Conservation (phyloP, 805 yeast species). For the Cyberlindnera subsufficiens region DNA sequence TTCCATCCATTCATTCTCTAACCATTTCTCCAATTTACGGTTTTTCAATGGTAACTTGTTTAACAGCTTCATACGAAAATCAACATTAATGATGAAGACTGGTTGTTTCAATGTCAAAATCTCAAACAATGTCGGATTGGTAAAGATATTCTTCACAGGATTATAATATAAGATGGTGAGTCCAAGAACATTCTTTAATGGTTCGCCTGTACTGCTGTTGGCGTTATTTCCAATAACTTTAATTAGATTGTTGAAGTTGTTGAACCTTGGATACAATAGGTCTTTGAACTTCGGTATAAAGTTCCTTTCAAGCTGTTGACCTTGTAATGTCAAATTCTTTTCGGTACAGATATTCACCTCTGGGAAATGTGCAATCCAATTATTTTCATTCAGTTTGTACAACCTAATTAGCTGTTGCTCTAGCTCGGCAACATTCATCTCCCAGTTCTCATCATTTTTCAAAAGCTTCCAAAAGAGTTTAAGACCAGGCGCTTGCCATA, state of each 20-base stretch:
- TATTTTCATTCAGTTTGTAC: conserved; percentile 27
- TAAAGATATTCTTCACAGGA: conserved; percentile 25
- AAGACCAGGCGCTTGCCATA: conserved; percentile 58
- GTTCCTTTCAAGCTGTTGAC: conserved; percentile 46
- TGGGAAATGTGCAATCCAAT: conserved; percentile 75
- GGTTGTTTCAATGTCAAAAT: conserved; percentile 29
- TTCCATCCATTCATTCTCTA: conserved; percentile 66
- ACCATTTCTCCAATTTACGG: conserved; percentile 61
- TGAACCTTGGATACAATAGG: conserved; percentile 73
- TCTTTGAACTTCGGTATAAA: conserved; percentile 56
- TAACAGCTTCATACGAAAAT: conserved; percentile 28
- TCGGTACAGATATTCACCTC: conserved; percentile 71
- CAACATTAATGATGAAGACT: conserved; percentile 23
- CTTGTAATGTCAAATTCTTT: conserved; percentile 41
- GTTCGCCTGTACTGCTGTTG: conserved; percentile 17
- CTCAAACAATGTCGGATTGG: conserved; percentile 32
- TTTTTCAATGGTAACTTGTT: conserved; percentile 46
- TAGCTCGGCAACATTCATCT: conserved; percentile 26
- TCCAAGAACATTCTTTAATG: conserved; percentile 24
- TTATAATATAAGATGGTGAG: conserved; percentile 33
- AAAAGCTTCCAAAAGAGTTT: conserved; percentile 40
- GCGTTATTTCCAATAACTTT: conserved; percentile 7
- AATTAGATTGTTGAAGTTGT: conserved; percentile 47
- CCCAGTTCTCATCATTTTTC: conserved; percentile 69
- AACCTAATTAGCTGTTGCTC: conserved; percentile 28